Evolutionary conservation across 192 early-diverging fungal species (phyloP).

Genomic region (Umbelopsis isabellina): DNA sequence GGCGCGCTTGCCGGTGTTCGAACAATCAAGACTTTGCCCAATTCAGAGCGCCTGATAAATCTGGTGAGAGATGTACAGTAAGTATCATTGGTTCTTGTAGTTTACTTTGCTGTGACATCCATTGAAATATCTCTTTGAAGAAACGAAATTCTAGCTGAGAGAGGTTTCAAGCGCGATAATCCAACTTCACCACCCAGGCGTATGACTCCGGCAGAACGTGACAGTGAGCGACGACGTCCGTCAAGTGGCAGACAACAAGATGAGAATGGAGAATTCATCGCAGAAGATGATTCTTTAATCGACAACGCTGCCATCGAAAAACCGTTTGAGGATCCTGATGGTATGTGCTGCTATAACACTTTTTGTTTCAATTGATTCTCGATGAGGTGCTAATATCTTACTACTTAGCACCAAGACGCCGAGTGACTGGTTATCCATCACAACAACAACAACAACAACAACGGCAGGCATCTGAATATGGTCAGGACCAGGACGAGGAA

Average conservation of each 20-base stretch:
- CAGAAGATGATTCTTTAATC: constrained; percentile 9
- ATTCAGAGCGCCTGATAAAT: constrained; percentile 34
- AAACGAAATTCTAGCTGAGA: constrained; percentile 24
- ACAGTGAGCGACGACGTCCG: background rate
- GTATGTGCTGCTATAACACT: background rate
- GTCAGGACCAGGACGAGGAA: background rate
- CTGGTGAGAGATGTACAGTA: constrained; percentile 40
- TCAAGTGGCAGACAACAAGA: background rate
- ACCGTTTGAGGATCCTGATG: constrained; percentile 1
- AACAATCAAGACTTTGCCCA: constrained; percentile 31
- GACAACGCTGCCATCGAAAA: constrained; percentile 9
- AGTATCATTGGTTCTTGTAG: constrained; percentile 4
- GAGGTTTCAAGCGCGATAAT: constrained; percentile 21
- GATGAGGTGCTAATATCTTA: background rate
- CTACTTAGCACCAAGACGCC: constrained; percentile 7
- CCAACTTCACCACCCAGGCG: constrained; percentile 14
- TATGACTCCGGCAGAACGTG: constrained; percentile 17
- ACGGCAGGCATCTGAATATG: background rate
- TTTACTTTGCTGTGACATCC: background rate
- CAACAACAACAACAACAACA: background rate
- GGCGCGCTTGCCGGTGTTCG: constrained; percentile 34
- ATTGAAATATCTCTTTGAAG: background rate
- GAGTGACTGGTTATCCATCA: background rate
- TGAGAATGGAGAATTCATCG: constrained; percentile 9
- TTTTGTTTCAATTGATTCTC: background rate